Conservation (phyloP, 2,329 filamentous ascomycete genomes). For the Geosmithia morbida region DNA sequence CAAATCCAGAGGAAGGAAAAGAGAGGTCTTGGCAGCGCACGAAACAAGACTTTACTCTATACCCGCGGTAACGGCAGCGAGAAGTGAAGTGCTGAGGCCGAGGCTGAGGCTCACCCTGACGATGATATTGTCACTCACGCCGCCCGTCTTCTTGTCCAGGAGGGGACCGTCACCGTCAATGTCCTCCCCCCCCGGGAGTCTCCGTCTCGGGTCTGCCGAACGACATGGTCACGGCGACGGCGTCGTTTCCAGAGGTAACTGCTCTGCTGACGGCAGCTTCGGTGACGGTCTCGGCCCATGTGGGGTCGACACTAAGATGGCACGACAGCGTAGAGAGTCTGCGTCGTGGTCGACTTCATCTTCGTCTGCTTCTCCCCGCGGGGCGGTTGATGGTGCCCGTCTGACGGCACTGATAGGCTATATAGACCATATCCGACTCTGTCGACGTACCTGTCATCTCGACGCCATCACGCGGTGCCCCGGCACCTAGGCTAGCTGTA, state of each 20-base stretch:
- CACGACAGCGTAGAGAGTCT: constrained; percentile 24
- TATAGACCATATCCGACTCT: constrained; percentile 23
- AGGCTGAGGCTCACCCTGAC: constrained; percentile 32
- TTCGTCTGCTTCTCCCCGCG: constrained; percentile 30
- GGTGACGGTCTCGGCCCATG: constrained; percentile 22
- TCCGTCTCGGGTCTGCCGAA: constrained; percentile 26
- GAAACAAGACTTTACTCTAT: constrained; percentile 15
- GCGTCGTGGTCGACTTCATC: constrained; percentile 18
- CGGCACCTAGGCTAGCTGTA: background rate
- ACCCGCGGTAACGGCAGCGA: constrained; percentile 15
- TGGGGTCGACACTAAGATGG: constrained; percentile 17
- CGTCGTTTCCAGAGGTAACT: constrained; percentile 26
- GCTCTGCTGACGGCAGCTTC: constrained; percentile 14
- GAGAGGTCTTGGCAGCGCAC: no score
- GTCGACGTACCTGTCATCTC: constrained; percentile 22
- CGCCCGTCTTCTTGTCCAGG: constrained; percentile 11
- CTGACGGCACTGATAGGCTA: constrained; percentile 27
- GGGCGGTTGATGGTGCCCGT: constrained; percentile 32
- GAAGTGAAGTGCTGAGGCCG: constrained; percentile 22
- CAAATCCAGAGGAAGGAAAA: background rate
- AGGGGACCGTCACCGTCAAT: constrained; percentile 3
- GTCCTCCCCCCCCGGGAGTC: background rate
- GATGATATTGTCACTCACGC: constrained; percentile 27
- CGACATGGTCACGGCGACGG: constrained; percentile 18
- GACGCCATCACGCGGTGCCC: constrained; percentile 4